Evolutionary conservation across 371 early-diverging fungal genomes (phyloP).

Genomic region (Mortierella sp.): DNA sequence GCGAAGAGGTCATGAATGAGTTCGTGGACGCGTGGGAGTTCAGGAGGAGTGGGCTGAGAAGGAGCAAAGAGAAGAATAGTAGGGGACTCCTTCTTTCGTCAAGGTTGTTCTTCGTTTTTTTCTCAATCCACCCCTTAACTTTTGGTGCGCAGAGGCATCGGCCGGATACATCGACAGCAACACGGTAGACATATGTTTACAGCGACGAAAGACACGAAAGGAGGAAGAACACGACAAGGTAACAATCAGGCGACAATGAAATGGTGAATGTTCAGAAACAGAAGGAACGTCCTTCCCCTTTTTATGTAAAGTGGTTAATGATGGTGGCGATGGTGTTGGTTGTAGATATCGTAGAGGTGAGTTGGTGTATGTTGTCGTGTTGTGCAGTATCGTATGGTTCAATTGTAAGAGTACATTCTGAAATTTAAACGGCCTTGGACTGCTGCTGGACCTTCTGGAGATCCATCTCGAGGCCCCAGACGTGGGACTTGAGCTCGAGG

Average conservation of each 20-base stretch:
- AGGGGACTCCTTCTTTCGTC: neutral
- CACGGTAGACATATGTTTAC: neutral
- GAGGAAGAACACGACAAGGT: too few relatives aligned
- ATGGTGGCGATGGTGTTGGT: neutral
- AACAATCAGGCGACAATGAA: neutral
- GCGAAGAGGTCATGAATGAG: neutral
- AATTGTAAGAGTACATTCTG: neutral
- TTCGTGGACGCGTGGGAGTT: neutral
- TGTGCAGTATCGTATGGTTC: neutral
- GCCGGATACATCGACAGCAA: neutral
- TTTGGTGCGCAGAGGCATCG: neutral
- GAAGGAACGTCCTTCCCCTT: neutral
- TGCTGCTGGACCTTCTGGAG: conserved; percentile 60
- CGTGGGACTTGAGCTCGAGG: conserved; percentile 81
- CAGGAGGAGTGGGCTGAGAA: neutral
- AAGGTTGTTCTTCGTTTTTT: neutral
- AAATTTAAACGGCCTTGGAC: conserved; percentile 47
- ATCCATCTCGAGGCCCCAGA: conserved; percentile 80
- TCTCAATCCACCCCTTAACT: conserved; percentile 7
- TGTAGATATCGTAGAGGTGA: neutral
- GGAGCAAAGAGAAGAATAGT: neutral
- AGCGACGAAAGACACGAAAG: neutral
- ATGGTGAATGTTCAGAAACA: neutral
- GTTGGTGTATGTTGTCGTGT: neutral
- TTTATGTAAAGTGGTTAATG: neutral